These are phyloP conservation scores for Pyrenula massariospora DNA, from an alignment of 495 filamentous ascomycete genomes.

Conservation along the genomic window DNA sequence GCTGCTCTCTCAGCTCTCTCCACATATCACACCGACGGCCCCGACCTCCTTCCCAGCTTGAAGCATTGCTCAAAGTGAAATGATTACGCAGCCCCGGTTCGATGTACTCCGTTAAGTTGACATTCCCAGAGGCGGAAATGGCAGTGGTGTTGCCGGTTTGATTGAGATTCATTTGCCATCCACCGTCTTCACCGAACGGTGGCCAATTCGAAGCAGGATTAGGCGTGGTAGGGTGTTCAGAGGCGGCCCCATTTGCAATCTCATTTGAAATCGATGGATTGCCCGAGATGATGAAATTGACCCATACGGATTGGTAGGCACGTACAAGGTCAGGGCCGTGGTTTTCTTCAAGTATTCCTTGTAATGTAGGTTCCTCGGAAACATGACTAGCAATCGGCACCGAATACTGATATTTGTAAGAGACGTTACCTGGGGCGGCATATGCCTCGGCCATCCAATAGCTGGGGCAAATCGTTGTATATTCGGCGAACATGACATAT, in stretches of 20 bases:
- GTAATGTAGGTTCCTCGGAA: conserved; percentile 20
- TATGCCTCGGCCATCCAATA: conserved; percentile 55
- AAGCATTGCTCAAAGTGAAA: conserved; percentile 34
- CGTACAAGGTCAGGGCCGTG: conserved; percentile 2
- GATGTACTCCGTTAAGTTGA: conserved; percentile 1
- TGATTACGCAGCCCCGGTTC: conserved; percentile 34
- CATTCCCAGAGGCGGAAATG: conserved; percentile 3
- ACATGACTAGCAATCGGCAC: conserved; percentile 44
- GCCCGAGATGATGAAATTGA: conserved; percentile 38
- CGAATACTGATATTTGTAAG: conserved; percentile 51
- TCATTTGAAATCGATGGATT: conserved; percentile 26
- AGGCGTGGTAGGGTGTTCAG: background rate
- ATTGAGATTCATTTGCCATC: conserved; percentile 39
- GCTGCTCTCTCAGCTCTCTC: conserved; percentile 15
- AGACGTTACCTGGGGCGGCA: conserved; percentile 14
- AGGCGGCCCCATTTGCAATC: conserved; percentile 2
- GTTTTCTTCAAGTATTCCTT: background rate
- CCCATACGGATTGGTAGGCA: conserved; percentile 24
- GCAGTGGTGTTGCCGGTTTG: conserved; percentile 32
- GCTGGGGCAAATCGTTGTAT: conserved; percentile 47
- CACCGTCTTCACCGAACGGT: conserved; percentile 18
- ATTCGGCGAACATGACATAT: conserved; percentile 39
- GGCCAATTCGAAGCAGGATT: conserved; percentile 9
- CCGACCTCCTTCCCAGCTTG: conserved; percentile 43
- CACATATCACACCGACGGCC: conserved; percentile 45